These are phyloP conservation scores for Wolfiporia cocos DNA, from an alignment of 1,284 basidiomycete species.

Conservation along the genomic window DNA sequence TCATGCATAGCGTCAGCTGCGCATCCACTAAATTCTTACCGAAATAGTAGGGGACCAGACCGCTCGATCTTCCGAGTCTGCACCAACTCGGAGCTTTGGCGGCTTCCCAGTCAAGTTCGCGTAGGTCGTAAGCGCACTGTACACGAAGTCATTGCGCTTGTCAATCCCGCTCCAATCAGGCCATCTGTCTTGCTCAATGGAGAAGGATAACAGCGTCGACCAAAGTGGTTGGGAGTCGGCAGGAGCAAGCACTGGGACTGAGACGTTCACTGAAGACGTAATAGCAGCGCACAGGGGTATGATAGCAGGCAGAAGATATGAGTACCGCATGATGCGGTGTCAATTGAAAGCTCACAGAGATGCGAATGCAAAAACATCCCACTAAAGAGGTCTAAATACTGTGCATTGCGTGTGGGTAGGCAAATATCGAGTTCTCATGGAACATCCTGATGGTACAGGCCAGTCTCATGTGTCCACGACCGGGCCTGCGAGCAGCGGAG, in stretches of 20 bases:
- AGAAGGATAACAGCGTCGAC: constrained; percentile 47
- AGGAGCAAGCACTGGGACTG: constrained; percentile 18
- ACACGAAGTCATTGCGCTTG: constrained; percentile 46
- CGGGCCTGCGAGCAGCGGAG: too few species aligned
- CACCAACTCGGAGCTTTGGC: constrained; percentile 57
- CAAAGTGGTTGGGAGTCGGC: constrained; percentile 17
- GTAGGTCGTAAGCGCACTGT: constrained; percentile 51
- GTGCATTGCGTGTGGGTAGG: too few species aligned
- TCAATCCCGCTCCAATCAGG: constrained; percentile 52
- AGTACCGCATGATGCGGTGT: too few species aligned
- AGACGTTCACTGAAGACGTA: constrained; percentile 17
- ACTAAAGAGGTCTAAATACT: too few species aligned
- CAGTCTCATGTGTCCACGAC: too few species aligned
- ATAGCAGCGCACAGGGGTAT: too few species aligned
- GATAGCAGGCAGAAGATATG: too few species aligned
- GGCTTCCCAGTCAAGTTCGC: constrained; percentile 45
- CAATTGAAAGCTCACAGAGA: too few species aligned
- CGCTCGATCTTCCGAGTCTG: constrained; percentile 58
- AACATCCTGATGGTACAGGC: too few species aligned
- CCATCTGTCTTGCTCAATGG: constrained; percentile 66
- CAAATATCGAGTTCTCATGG: too few species aligned
- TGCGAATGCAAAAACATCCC: too few species aligned
- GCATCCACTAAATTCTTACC: constrained; percentile 20
- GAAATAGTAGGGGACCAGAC: constrained; percentile 40
- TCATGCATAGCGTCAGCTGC: not conserved